Conservation (phyloP, 306 rosid genomes). For the Styphnolobium japonicum region DNA sequence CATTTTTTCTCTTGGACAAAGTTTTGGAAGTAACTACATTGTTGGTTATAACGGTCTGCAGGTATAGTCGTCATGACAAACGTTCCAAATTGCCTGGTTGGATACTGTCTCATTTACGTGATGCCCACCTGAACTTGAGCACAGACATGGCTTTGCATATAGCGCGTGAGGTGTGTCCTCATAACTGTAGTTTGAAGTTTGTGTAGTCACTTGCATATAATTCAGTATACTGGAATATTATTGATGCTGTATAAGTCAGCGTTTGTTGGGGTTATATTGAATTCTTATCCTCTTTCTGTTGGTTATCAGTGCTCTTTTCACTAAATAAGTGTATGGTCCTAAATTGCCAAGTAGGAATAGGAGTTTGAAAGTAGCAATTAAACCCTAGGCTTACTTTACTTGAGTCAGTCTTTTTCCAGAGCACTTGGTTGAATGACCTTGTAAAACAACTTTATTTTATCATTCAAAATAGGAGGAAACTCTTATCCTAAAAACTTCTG, state of each 20-base stretch:
- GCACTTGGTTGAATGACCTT: not conserved
- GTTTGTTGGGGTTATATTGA: not conserved
- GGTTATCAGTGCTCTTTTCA: not conserved
- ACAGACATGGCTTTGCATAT: constrained; percentile 98
- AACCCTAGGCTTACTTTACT: not conserved
- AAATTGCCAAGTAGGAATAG: not conserved
- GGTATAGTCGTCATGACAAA: constrained; percentile 96
- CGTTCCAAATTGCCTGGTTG: constrained; percentile 94
- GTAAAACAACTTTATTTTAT: not conserved
- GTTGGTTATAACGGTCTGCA: constrained; percentile 35
- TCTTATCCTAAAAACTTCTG: no score
- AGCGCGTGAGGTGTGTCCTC: constrained; percentile 73
- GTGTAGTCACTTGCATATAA: not conserved
- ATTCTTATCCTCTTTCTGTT: not conserved
- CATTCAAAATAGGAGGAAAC: no score
- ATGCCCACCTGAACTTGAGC: constrained; percentile 92
- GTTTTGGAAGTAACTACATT: not conserved
- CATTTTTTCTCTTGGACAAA: not conserved
- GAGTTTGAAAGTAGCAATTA: not conserved
- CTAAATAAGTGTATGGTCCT: not conserved
- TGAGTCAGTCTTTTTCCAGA: not conserved
- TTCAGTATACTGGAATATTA: not conserved
- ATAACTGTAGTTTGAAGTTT: not conserved
- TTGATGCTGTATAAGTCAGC: not conserved
- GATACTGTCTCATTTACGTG: constrained; percentile 89